Conservation (phyloP, 2,329 filamentous ascomycete species). For the Teratosphaeria zuluensis region DNA sequence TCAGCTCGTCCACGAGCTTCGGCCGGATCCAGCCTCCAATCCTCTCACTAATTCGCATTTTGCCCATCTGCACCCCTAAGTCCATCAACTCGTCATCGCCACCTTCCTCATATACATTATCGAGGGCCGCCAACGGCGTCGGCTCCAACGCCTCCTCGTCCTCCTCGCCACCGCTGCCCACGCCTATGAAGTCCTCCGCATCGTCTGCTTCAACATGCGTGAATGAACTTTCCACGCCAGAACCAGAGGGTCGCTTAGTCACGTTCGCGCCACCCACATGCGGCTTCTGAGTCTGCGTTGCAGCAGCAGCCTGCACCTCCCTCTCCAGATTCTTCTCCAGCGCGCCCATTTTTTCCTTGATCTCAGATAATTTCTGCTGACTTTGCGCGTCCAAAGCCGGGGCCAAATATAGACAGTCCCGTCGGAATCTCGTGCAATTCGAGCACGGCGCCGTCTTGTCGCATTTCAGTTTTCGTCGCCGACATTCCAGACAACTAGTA, state of each 20-base stretch:
- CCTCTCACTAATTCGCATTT: conserved; percentile 62
- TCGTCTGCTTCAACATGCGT: conserved; percentile 43
- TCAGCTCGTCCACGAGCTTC: conserved; percentile 59
- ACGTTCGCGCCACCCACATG: conserved; percentile 18
- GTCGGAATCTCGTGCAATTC: conserved; percentile 49
- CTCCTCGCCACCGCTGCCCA: conserved; percentile 26
- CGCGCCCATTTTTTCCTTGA: conserved; percentile 69
- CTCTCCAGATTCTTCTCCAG: conserved; percentile 61
- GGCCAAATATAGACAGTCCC: conserved; percentile 54
- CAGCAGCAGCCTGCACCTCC: conserved; percentile 43
- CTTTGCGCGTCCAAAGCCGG: conserved; percentile 59
- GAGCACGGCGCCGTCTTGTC: conserved; percentile 63
- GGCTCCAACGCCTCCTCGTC: conserved; percentile 53
- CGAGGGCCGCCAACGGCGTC: conserved; percentile 52
- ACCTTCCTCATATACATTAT: conserved; percentile 58
- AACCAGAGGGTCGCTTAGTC: background rate
- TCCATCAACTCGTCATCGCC: conserved; percentile 61
- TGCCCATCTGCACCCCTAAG: conserved; percentile 61
- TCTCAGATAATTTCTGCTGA: conserved; percentile 61
- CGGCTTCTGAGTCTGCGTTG: conserved; percentile 15
- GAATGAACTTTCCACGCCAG: background rate
- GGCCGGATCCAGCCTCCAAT: conserved; percentile 65
- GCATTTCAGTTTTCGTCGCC: conserved; percentile 69
- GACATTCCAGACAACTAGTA: conserved; percentile 59
- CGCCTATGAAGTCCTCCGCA: conserved; percentile 34